A percentile compares a stretch with the other conserved stretches of the same genome.
phyloP scores from a whole-genome alignment of 2,329 filamentous ascomycete genomes.

The Laburnicola sp. region DNA sequence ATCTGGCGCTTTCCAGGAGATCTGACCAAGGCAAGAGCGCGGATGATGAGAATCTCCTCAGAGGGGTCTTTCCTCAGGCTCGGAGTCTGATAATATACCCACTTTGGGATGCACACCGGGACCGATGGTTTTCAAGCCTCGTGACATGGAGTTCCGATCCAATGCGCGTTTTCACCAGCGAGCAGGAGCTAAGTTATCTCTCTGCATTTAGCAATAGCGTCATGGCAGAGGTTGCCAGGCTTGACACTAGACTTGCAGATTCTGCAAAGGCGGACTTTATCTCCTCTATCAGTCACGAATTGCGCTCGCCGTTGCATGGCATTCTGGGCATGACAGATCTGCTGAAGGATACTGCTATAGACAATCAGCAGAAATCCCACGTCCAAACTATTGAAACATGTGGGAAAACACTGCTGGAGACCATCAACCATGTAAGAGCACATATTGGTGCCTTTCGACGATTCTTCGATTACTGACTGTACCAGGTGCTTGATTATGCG shows the following conservation, averaged over 20 bases:
- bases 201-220: constrained; percentile 45
- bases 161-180: constrained; percentile 43
- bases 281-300: constrained; percentile 63
- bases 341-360: constrained; percentile 37
- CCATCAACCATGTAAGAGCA: constrained; percentile 45
- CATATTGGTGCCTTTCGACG: no score
- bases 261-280: constrained; percentile 62
- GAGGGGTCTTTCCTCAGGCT: constrained; percentile 41
- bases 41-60: constrained; percentile 42
- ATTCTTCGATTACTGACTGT: no score
- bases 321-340: constrained; percentile 54
- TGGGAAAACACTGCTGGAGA: constrained; percentile 46
- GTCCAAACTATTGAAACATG: constrained; percentile 45
- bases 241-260: constrained; percentile 45
- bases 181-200: constrained; percentile 44
- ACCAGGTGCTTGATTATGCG: constrained; percentile 46
- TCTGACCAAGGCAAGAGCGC: constrained; percentile 35
- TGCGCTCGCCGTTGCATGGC: constrained; percentile 64
- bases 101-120: constrained; percentile 45
- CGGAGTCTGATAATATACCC: constrained; percentile 46
- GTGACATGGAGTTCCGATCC: constrained; percentile 45
- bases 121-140: constrained; percentile 45
- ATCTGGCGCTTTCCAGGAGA: constrained; percentile 25
- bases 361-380: constrained; percentile 47
- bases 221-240: constrained; percentile 45